Conservation (phyloP, 495 filamentous ascomycete species). For the Opeltia flavorubescens region DNA sequence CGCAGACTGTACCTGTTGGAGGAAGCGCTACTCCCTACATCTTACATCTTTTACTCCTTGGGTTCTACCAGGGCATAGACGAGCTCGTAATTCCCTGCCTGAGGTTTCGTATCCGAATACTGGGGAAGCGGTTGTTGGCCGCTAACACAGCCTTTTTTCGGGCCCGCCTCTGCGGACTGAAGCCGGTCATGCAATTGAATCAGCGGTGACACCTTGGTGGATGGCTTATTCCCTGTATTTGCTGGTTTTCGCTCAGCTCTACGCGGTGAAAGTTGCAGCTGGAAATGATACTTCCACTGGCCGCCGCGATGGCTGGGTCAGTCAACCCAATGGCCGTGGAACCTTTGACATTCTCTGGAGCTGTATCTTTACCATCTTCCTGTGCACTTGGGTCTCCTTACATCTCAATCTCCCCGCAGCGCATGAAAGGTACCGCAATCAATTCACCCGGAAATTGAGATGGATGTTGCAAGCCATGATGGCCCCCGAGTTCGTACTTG, state of each 20-base stretch:
- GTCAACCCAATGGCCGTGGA: constrained; percentile 15
- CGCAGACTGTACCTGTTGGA: no score
- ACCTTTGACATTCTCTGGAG: constrained; percentile 14
- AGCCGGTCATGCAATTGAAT: background rate
- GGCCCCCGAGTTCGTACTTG: constrained; percentile 20
- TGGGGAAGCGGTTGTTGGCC: no score
- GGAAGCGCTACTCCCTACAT: no score
- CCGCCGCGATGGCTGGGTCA: constrained; percentile 15
- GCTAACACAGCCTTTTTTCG: no score
- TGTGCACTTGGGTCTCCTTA: constrained; percentile 20
- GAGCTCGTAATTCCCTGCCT: no score
- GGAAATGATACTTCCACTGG: constrained; percentile 9
- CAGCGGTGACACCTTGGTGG: background rate
- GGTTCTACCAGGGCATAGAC: no score
- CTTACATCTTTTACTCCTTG: no score
- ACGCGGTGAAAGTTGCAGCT: constrained; percentile 5
- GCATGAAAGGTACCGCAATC: constrained; percentile 13
- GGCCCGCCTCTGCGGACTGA: no score
- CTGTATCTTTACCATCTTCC: constrained; percentile 20
- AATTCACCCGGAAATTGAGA: constrained; percentile 15
- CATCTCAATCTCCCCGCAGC: constrained; percentile 18
- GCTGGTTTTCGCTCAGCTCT: background rate
- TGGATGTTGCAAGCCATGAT: constrained; percentile 20
- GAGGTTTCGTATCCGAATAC: no score
- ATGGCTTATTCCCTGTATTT: background rate